These are phyloP conservation scores for Tubosaeta brunneosetosa DNA, from an alignment of 768 basidiomycete genomes.

Conservation along the genomic window DNA sequence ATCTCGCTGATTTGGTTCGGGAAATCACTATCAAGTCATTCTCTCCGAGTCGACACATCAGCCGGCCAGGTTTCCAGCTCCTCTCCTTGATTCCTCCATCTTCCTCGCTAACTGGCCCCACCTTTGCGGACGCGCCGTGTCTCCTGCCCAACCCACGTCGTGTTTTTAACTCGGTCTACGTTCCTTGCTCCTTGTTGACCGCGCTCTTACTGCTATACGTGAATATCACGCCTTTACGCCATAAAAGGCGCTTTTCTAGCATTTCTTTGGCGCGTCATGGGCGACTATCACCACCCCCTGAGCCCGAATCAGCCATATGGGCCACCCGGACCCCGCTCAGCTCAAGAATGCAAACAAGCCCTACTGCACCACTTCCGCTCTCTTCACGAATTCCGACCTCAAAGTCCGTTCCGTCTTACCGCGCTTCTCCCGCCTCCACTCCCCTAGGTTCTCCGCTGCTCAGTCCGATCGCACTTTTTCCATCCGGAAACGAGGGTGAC, in stretches of 20 bases:
- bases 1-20: constrained; percentile 37
- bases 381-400: constrained; percentile 40
- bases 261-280: constrained; percentile 31
- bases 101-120: constrained; percentile 29
- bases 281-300: constrained; percentile 19
- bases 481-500: constrained; percentile 43
- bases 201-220: constrained; percentile 42
- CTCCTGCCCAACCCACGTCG: constrained; percentile 68
- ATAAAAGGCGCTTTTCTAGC: constrained; percentile 14
- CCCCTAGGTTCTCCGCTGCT: constrained; percentile 39
- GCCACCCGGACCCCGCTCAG: constrained; percentile 42
- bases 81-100: constrained; percentile 54
- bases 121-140: constrained; percentile 66
- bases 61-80: constrained; percentile 79
- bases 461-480: constrained; percentile 33
- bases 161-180: constrained; percentile 59
- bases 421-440: constrained; percentile 34
- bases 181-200: constrained; percentile 57
- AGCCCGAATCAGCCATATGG: constrained; percentile 37
- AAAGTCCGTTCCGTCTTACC: constrained; percentile 33
- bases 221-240: constrained; percentile 33
- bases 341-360: constrained; percentile 35
- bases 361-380: constrained; percentile 34
- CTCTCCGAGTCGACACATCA: constrained; percentile 68
- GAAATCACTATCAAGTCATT: constrained; percentile 91